Conservation (phyloP, 2,329 filamentous ascomycete genomes). For the Coniochaeta ligniaria region DNA sequence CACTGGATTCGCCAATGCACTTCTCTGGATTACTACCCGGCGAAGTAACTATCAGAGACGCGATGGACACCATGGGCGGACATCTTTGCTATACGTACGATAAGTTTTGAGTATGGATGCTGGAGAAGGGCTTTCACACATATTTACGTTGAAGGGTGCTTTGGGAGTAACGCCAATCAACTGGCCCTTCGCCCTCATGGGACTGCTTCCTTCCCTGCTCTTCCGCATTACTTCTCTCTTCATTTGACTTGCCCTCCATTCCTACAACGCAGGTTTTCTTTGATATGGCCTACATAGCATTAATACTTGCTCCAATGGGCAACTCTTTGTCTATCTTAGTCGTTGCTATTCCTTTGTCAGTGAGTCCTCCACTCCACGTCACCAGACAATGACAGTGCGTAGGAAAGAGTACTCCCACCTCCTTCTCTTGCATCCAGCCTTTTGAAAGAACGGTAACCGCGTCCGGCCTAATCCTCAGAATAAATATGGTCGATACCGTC, state of each 20-base stretch:
- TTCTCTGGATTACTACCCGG: neutral
- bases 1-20: conserved; percentile 13
- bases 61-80: neutral
- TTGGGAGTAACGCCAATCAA: neutral
- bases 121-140: neutral
- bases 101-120: neutral
- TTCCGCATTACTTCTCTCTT: neutral
- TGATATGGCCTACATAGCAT: neutral
- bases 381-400: neutral
- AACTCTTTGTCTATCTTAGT: neutral
- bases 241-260: neutral
- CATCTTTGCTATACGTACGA: neutral
- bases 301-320: neutral
- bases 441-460: neutral
- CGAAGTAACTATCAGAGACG: neutral
- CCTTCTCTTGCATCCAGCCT: neutral
- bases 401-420: neutral
- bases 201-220: neutral
- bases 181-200: neutral
- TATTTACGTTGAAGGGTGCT: neutral
- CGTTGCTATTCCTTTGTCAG: neutral
- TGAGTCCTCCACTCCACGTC: neutral
- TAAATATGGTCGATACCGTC: neutral
- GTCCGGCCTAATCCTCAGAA: neutral
- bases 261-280: neutral